Conservation (phyloP, 495 filamentous ascomycete species). For the Lasiosphaeria ovina region DNA sequence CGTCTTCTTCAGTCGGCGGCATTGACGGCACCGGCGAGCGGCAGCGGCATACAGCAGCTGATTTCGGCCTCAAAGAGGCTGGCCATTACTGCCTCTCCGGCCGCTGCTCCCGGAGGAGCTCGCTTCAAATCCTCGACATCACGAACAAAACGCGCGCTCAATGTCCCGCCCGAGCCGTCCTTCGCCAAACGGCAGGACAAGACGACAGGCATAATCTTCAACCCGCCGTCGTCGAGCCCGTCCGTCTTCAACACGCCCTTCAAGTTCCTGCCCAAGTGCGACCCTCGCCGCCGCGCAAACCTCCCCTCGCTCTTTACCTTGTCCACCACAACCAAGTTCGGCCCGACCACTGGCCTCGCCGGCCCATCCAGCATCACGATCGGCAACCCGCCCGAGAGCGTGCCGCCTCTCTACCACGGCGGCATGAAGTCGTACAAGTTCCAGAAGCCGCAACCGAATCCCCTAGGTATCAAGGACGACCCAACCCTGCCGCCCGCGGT, state of each 20-base stretch:
- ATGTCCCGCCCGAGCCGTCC: slow-evolving; percentile 69
- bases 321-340: slow-evolving; percentile 18
- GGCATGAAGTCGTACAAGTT: not conserved
- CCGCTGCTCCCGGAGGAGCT: slow-evolving; percentile 16
- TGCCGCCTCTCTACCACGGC: not conserved
- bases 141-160: slow-evolving; percentile 69
- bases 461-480: not conserved
- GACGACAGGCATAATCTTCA: slow-evolving; percentile 76
- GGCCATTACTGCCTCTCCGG: slow-evolving; percentile 35
- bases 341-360: not conserved
- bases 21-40: not conserved
- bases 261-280: slow-evolving; percentile 81
- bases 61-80: slow-evolving; percentile 28
- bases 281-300: slow-evolving; percentile 60
- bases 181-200: slow-evolving; percentile 49
- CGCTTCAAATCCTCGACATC: slow-evolving; percentile 68
- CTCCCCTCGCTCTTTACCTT: slow-evolving; percentile 40
- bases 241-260: slow-evolving; percentile 82
- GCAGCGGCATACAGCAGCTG: slow-evolving; percentile 34
- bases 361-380: not conserved
- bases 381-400: not conserved
- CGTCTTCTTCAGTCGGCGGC: slow-evolving; percentile 11
- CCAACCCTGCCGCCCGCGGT: slow-evolving; percentile 3
- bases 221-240: slow-evolving; percentile 83
- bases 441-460: slow-evolving; percentile 4